A percentile compares a stretch with the other conserved stretches of the same genome.
Conservation (phyloP, 805 yeast genomes). For the Metschnikowia noctiluminum region DNA sequence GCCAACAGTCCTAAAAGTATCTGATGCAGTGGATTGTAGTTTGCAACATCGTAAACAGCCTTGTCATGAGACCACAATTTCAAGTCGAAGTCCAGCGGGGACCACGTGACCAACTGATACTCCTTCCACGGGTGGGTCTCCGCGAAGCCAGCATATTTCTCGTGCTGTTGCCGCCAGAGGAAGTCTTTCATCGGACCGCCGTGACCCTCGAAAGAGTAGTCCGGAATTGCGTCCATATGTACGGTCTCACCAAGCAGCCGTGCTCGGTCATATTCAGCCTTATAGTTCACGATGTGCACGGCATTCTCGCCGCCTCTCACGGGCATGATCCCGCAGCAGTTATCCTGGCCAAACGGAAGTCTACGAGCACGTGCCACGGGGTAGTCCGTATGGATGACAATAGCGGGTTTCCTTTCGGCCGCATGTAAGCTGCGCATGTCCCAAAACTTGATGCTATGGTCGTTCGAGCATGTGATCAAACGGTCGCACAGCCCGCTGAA, state of each 20-base stretch:
- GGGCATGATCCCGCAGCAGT: conserved; percentile 85
- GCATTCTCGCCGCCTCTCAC: conserved; percentile 77
- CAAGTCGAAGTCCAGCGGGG: conserved; percentile 74
- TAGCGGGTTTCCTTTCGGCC: conserved; percentile 30
- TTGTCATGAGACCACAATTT: conserved; percentile 68
- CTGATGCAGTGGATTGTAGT: conserved; percentile 36
- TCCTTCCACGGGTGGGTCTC: conserved; percentile 65
- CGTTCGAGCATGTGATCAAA: conserved; percentile 82
- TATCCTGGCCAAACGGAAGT: conserved; percentile 76
- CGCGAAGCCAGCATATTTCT: conserved; percentile 42
- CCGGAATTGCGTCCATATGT: conserved; percentile 16
- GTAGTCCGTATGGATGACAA: conserved; percentile 65
- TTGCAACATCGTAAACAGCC: conserved; percentile 34
- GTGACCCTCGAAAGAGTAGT: conserved; percentile 71
- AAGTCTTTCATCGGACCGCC: conserved; percentile 83
- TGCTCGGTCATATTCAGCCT: conserved; percentile 30
- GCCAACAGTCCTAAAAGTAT: conserved; percentile 17
- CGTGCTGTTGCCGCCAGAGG: conserved; percentile 66
- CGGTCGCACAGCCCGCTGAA: conserved; percentile 61
- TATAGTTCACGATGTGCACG: conserved; percentile 52
- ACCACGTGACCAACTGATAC: conserved; percentile 92
- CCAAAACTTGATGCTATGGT: conserved; percentile 59
- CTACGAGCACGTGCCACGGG: conserved; percentile 89
- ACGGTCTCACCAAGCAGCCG: conserved; percentile 25
- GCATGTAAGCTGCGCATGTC: not conserved